phyloP scores from a whole-genome alignment of 192 early-diverging fungal genomes.

The Entophlyctis luteolus region DNA sequence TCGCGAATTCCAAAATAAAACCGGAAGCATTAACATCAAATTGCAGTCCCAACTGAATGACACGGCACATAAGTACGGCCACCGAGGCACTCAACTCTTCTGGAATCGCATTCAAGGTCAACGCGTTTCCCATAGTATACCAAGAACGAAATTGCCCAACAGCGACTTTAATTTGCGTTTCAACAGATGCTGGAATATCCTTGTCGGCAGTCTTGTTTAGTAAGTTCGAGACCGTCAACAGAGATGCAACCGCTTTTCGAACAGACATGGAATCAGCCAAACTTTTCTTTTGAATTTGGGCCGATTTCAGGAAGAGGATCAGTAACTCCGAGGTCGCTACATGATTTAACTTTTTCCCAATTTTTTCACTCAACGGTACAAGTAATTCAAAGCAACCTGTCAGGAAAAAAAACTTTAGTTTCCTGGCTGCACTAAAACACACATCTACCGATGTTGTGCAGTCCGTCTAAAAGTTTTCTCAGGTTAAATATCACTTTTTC shows the following conservation, averaged over 20 bases:
- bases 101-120: background rate
- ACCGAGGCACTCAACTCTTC: constrained; percentile 13
- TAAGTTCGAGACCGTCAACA: background rate
- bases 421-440: too few species aligned
- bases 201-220: background rate
- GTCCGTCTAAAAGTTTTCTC: too few species aligned
- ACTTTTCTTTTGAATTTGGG: background rate
- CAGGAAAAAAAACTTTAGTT: background rate
- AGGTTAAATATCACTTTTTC: too few species aligned
- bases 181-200: constrained; percentile 4
- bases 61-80: constrained; percentile 7
- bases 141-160: constrained; percentile 24
- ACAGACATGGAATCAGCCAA: background rate
- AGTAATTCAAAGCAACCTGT: background rate
- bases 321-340: background rate
- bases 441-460: too few species aligned
- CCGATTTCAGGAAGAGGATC: background rate
- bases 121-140: constrained; percentile 10
- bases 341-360: background rate
- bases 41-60: constrained; percentile 22
- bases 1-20: constrained; percentile 31
- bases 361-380: background rate
- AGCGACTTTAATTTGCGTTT: background rate
- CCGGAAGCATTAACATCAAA: constrained; percentile 38
- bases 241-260: background rate